These are phyloP conservation scores for Phytophthora hibernalis DNA, from an alignment of 352 stramenopile species.

Conservation along the genomic window DNA sequence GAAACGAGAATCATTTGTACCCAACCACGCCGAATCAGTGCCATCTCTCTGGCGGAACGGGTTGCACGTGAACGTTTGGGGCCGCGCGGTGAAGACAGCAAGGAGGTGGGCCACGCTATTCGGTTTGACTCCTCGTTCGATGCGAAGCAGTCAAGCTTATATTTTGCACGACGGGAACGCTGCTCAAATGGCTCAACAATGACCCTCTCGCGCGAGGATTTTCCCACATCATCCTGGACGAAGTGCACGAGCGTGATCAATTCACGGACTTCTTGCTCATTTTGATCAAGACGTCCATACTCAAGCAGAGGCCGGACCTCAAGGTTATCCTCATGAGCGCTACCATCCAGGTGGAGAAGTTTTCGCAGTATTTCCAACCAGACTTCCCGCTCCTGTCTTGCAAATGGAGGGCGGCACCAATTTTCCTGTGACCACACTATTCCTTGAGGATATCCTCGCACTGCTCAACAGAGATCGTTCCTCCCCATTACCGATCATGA, in stretches of 20 bases:
- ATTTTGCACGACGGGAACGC: constrained; percentile 97
- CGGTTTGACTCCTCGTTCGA: constrained; percentile 89
- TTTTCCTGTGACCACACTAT: constrained; percentile 93
- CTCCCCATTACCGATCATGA: constrained; percentile 38
- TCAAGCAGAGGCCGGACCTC: constrained; percentile 82
- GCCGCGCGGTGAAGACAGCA: constrained; percentile 35
- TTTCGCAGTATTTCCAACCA: constrained; percentile 92
- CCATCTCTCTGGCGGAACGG: constrained; percentile 90
- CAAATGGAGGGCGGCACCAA: constrained; percentile 87
- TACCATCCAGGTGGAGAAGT: constrained; percentile 95
- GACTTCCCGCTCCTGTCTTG: constrained; percentile 73
- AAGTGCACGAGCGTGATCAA: constrained; percentile 96
- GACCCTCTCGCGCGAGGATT: constrained; percentile 84
- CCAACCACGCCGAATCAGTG: constrained; percentile 93
- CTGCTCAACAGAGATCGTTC: constrained; percentile 50
- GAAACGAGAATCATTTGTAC: constrained; percentile 91
- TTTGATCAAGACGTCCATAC: constrained; percentile 89
- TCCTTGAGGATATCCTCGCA: constrained; percentile 88
- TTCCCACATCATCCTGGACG: constrained; percentile 95
- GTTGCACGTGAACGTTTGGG: constrained; percentile 81
- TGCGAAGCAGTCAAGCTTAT: constrained; percentile 89
- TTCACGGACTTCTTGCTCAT: constrained; percentile 98
- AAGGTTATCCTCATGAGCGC: constrained; percentile 96
- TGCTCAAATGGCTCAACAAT: constrained; percentile 86
- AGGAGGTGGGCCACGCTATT: constrained; percentile 93